phyloP scores from a whole-genome alignment of 805 yeast species.

The Saccharomycopsis fibuligera region DNA sequence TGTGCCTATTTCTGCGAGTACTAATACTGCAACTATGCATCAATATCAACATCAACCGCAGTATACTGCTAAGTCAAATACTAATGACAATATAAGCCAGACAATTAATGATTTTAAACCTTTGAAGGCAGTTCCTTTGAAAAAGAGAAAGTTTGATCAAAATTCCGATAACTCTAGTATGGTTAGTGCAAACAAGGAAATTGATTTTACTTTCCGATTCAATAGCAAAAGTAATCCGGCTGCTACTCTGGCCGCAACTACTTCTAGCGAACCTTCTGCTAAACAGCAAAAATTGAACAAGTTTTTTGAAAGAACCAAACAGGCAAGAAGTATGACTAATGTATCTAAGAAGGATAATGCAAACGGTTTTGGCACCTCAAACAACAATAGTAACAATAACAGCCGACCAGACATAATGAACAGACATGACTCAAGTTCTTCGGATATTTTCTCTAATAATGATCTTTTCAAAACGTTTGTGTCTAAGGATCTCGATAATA shows the following conservation, averaged over 20 bases:
- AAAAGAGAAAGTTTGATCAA: conserved; percentile 10
- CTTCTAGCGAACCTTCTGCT: neutral
- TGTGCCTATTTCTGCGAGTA: too few species aligned
- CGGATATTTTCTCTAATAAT: conserved; percentile 13
- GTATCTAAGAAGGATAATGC: too few species aligned
- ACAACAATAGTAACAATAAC: neutral
- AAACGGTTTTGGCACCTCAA: neutral
- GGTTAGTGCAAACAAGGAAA: conserved; percentile 3
- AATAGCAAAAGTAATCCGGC: neutral
- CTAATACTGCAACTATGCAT: conserved; percentile 3
- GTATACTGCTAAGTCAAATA: neutral
- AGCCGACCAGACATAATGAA: neutral
- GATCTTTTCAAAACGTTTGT: conserved; percentile 15
- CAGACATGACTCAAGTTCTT: neutral
- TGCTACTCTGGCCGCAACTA: neutral
- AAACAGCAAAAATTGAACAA: conserved; percentile 21
- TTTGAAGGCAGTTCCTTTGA: conserved; percentile 10
- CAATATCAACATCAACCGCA: neutral
- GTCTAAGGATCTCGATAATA: conserved; percentile 9
- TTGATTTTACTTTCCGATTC: conserved; percentile 17
- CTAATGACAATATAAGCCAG: neutral
- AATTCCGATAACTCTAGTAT: neutral
- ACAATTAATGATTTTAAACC: neutral
- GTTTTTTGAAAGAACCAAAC: conserved; percentile 10
- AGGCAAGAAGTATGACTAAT: too few species aligned